Evolutionary conservation across 495 filamentous ascomycete species (phyloP).

Genomic region (Jackrogersella multiformis): DNA sequence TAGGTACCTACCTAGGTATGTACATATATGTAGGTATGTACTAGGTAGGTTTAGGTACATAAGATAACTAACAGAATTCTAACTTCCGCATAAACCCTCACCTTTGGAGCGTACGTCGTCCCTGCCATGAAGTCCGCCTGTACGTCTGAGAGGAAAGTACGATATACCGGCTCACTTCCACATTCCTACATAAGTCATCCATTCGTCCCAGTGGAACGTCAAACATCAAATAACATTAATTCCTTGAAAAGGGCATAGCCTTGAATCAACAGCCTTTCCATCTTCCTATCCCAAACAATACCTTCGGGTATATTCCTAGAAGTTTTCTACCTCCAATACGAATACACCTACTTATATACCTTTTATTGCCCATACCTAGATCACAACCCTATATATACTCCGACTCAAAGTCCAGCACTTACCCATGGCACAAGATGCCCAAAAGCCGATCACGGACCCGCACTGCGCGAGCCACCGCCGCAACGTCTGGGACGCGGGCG

Average conservation of each 20-base stretch:
- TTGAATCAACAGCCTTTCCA: not conserved
- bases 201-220: not conserved
- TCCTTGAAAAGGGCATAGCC: not conserved
- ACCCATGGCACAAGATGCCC: not conserved
- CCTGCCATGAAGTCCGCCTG: slow-evolving; percentile 1
- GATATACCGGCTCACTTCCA: not conserved
- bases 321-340: not conserved
- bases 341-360: not conserved
- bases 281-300: not conserved
- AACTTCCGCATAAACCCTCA: not conserved
- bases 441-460: not conserved
- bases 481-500: slow-evolving; percentile 12
- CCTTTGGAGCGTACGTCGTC: not conserved
- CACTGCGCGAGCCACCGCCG: slow-evolving; percentile 31
- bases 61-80: not conserved
- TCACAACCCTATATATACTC: not conserved
- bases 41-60: not conserved
- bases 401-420: not conserved
- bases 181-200: not conserved
- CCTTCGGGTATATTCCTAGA: not conserved
- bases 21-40: too few relatives aligned
- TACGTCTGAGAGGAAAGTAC: not conserved
- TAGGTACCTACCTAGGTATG: not conserved
- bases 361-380: not conserved
- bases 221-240: not conserved